Base-by-base conservation (phyloP, 192 early-diverging fungal species). In the Linnemannia hyalina region DNA sequence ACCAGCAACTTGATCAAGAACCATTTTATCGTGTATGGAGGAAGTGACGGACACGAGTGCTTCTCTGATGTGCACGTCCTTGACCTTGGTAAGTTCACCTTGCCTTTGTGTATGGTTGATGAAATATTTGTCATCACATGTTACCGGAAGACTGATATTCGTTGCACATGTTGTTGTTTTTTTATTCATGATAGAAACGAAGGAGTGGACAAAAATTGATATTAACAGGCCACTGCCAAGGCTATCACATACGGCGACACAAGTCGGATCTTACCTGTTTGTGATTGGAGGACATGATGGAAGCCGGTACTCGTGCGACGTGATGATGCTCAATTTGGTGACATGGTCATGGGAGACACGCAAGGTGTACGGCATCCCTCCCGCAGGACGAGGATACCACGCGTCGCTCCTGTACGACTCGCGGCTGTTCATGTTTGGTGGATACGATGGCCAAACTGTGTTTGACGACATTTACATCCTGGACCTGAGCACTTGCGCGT, bases 241-340 rank as follows among this genome's bases (percentile, higher is more conserved):
- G 35, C 87, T 98, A 41, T 94, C 95, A 15, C 97, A 98, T 79
- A 93, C 96, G 16, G 89, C 96, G 7, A 97, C 96, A 20, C 95
- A 95, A 76, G 96, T 98, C 6, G 97, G 97, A 38, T 95, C 95
- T 35, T 98, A 97, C 80, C 82, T 98, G 42, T 98, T 97, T 89
- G 89, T 98, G 9, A 87, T 97, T 69, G 95, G 96, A 46, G 97
- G 97, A 1, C 97, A 98, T 85, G 96, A 97, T 73, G 97, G 97
- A 13, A 88, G 90, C 23, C 89, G 90, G 44, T 98, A 98, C 81
- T 94, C 95, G 6, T 93, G 91, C 75, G 94, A 97, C 46, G 93
- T 97, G 22, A 80, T 96, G 73, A 89, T 97, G 80, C 91, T 98
- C 22, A 97, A 98, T 82, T 88, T 98, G 40, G 95, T 96, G 26